Evolutionary conservation across 768 basidiomycete species (phyloP).

Genomic region (Tremella fuciformis): DNA sequence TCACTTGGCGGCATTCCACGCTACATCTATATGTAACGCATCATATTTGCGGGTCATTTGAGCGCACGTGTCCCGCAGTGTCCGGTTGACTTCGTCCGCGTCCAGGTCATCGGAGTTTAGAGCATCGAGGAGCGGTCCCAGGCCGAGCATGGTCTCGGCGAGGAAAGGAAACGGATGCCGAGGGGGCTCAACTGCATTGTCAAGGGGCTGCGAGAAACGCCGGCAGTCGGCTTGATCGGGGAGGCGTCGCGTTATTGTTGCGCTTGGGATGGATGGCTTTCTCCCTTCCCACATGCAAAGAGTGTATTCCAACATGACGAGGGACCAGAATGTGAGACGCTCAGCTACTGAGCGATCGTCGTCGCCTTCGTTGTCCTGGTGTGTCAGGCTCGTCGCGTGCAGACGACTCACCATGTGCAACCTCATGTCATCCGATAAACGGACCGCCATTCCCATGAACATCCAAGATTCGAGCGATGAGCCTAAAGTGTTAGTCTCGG

Average conservation of each 20-base stretch:
- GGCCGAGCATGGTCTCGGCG: conserved; percentile 1
- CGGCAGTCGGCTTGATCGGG: neutral
- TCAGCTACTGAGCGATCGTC: neutral
- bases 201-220: neutral
- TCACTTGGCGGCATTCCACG: conserved; percentile 3
- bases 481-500: neutral
- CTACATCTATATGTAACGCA: neutral
- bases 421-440: neutral
- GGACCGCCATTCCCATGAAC: neutral
- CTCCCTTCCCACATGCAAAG: conserved; percentile 4
- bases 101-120: neutral
- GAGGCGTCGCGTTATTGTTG: neutral
- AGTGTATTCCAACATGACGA: neutral
- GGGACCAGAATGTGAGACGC: conserved; percentile 3
- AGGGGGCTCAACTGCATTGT: neutral
- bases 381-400: too few species aligned
- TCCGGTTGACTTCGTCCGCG: neutral
- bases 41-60: neutral
- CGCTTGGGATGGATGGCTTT: conserved; percentile 1
- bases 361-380: too few species aligned
- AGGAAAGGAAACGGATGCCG: conserved; percentile 4
- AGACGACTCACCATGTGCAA: neutral
- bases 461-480: neutral
- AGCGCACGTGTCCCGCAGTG: neutral
- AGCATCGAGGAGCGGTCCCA: conserved; percentile 1